Evolutionary conservation across 352 stramenopile species (phyloP), one percentile per base, ranked within the genome.

Genomic region (Phytophthora fragariaefolia): DNA sequence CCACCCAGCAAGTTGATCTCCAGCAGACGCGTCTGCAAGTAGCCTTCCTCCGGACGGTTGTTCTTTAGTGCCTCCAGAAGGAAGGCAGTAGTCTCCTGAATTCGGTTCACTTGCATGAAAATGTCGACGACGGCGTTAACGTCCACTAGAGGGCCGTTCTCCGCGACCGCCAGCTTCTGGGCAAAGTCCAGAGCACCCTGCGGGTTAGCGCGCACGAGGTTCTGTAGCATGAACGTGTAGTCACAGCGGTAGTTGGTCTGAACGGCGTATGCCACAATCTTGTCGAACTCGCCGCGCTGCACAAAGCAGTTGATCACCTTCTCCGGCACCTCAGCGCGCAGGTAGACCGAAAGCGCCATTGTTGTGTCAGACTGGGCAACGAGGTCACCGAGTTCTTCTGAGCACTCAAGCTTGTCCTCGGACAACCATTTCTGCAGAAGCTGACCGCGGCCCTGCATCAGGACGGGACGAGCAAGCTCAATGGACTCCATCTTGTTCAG

Each of bases 221-320:
- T 98, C 83, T 99, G 98, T 13, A 99, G 89, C 96, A 99, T 99
- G 62, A 93, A 96, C 17, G 96, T 98, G 84, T 99, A 99, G 82
- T 99, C 98, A 83, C 98, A 99, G 36, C 92, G 90, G 85, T 99
- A 99, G 73, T 98, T 98, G 46, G 98, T 98, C 80, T 97, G 85
- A 22, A 94, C 81, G 28, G 90, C 89, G 71, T 96, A 96, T 18
- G 97, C 93, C 30, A 99, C 96, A 73, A 99, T 99, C 89, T 99
- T 99, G 71, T 99, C 97, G 71, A 99, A 99, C 77, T 99, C 98
- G 49, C 98, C 97, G 32, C 96, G 87, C 83, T 99, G 96, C 12
- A 99, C 93, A 76, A 99, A 99, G 82, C 97, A 99, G 71, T 99
- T 98, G 69, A 99, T 99, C 30, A 99, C 98, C 87, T 99, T 99